Evolutionary conservation across 228 moss, liverwort and hornwort genomes (phyloP).

Genomic region (Sphagnum fallax): DNA sequence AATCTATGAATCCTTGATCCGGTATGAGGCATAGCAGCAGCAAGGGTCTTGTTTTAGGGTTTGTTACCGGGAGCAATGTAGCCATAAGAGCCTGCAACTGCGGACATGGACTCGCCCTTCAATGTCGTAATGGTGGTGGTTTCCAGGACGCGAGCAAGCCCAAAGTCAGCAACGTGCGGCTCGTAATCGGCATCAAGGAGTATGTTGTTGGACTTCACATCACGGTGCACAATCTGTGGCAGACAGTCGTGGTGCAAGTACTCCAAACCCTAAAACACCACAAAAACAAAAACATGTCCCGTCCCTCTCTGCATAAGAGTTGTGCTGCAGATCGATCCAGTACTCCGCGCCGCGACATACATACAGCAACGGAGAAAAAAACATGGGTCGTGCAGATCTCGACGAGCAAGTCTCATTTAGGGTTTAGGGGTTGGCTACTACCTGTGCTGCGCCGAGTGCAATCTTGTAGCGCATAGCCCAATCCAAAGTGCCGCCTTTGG

Average conservation of each 20-base stretch:
- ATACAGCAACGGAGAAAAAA: no score
- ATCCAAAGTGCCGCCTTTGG: slow-evolving; percentile 40
- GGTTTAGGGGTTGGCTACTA: not conserved
- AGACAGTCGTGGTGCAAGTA: slow-evolving; percentile 64
- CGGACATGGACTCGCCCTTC: slow-evolving; percentile 44
- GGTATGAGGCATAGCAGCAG: no score
- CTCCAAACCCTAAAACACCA: slow-evolving; percentile 42
- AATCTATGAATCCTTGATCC: not conserved
- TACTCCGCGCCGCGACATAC: no score
- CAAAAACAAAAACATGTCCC: no score
- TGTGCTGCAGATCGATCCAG: no score
- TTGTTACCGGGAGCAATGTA: slow-evolving; percentile 62
- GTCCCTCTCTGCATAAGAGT: no score
- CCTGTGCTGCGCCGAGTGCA: slow-evolving; percentile 62
- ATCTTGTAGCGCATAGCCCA: slow-evolving; percentile 47
- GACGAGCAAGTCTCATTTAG: no score
- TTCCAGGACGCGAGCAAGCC: slow-evolving; percentile 58
- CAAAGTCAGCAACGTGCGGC: slow-evolving; percentile 62
- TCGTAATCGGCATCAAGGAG: slow-evolving; percentile 53
- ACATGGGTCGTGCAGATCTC: no score
- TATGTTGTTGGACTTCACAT: slow-evolving; percentile 69
- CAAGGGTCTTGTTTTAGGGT: not conserved
- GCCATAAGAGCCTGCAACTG: slow-evolving; percentile 57
- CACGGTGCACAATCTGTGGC: slow-evolving; percentile 56
- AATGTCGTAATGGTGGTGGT: slow-evolving; percentile 10